These are phyloP conservation scores for Leishmania aethiopica DNA, from an alignment of 208 protist genomes.

Conservation along the genomic window DNA sequence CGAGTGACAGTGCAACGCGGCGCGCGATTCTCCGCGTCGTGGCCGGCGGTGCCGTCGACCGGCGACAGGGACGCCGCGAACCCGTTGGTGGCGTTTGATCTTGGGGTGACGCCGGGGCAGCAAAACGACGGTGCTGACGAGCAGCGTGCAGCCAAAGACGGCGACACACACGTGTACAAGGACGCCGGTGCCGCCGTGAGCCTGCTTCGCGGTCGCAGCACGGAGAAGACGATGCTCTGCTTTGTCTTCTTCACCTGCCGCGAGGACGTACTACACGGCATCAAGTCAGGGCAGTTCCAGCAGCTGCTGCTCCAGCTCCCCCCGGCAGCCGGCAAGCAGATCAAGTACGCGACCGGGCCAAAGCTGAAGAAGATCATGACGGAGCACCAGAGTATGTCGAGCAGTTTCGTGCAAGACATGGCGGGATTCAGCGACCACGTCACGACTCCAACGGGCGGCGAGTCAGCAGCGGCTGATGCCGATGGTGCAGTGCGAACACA, in stretches of 20 bases:
- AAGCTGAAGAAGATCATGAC: slow-evolving; percentile 44
- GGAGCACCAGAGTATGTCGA: slow-evolving; percentile 32
- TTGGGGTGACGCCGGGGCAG: no score
- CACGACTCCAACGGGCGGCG: not conserved
- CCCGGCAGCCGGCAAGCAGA: slow-evolving; percentile 43
- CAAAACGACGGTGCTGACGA: not conserved
- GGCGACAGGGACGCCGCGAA: not conserved
- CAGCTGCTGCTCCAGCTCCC: slow-evolving; percentile 41
- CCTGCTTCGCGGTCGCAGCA: no score
- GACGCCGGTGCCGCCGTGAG: not conserved
- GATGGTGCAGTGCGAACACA: not conserved
- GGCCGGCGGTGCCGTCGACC: not conserved
- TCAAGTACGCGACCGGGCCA: slow-evolving; percentile 64
- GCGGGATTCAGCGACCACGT: slow-evolving; percentile 4
- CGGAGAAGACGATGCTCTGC: slow-evolving; percentile 42
- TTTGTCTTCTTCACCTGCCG: slow-evolving; percentile 74
- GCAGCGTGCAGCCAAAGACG: not conserved
- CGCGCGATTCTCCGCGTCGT: not conserved
- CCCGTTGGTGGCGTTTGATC: not conserved
- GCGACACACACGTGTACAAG: not conserved
- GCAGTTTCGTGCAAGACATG: slow-evolving; percentile 26
- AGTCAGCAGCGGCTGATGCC: not conserved
- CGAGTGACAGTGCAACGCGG: not conserved
- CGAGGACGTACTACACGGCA: slow-evolving; percentile 58
- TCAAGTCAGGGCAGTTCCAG: slow-evolving; percentile 27